Evolutionary conservation across 1,139 yeast species (phyloP).

Genomic region (Pichia sp.): DNA sequence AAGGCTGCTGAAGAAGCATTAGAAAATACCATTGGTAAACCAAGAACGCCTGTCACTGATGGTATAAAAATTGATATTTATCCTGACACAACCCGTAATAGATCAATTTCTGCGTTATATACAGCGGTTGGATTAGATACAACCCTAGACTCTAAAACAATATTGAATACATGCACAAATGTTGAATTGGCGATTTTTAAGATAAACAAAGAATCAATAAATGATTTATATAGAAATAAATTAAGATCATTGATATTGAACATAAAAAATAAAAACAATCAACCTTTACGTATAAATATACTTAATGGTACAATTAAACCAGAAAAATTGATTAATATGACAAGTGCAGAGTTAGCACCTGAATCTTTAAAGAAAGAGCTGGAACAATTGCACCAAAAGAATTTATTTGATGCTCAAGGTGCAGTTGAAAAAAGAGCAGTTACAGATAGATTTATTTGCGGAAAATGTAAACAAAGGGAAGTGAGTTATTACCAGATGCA

Average conservation of each 20-base stretch:
- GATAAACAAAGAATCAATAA: conserved; percentile 49
- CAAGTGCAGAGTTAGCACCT: conserved; percentile 92
- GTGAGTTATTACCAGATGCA: conserved; percentile 97
- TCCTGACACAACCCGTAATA: conserved; percentile 69
- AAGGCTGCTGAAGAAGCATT: not conserved
- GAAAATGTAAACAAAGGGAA: conserved; percentile 94
- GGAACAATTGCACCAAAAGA: conserved; percentile 79
- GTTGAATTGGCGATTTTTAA: conserved; percentile 69
- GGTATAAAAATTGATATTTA: conserved; percentile 67
- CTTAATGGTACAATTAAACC: conserved; percentile 61
- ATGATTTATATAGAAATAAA: conserved; percentile 65
- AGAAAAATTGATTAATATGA: conserved; percentile 64
- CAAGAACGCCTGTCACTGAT: conserved; percentile 75
- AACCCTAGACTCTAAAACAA: conserved; percentile 46
- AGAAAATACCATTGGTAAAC: conserved; percentile 37
- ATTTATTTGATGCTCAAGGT: conserved; percentile 94
- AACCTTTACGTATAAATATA: conserved; percentile 68
- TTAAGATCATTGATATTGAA: conserved; percentile 80
- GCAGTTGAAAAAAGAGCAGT: conserved; percentile 96
- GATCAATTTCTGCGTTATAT: conserved; percentile 75
- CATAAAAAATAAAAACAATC: conserved; percentile 82
- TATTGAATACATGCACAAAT: conserved; percentile 58
- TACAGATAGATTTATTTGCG: conserved; percentile 94
- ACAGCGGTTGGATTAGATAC: conserved; percentile 86
- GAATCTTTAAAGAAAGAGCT: conserved; percentile 79